Base-by-base conservation (phyloP, 257 asterid species). In the Solanum acaule region DNA sequence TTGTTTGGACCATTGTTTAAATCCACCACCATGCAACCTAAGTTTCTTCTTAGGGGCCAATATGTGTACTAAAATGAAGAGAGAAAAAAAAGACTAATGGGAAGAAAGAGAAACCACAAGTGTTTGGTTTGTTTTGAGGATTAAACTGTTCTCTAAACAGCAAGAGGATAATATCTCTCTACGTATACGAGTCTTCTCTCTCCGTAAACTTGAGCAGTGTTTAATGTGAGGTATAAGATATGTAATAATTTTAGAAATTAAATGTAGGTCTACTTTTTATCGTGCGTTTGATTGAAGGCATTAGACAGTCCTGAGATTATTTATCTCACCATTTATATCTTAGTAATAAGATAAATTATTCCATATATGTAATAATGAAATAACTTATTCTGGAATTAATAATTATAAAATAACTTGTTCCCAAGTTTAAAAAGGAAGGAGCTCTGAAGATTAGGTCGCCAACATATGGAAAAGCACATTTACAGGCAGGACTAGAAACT, bases 381-480 rank as follows among this genome's bases (percentile, higher is more conserved):
- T 20, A 7, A 56, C 12, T 49, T 49, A 14, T 49, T 14, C 1
- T 15, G 22, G 0, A 49, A 49, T 49, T 14, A 14, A 49, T 46
- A 46, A 13, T 46, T 46, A 0, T 46, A 46, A 46, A 46, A 46
- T 46, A 13, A 2, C 18, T 46, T 46, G 18, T 96, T 78, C 93
- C 96, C 71, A 91, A 92, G 94, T 86, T 59, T 87, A 95, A 94
- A 90, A 96, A 96, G 25, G 96, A 94, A 88, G 96, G 95, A 37
- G 98, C 93, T 3, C 98, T 93, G 61, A 97, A 96, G 68, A 49
- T 8, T 8, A 97, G 90, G 77, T 25, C 89, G 81, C 99, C 99
- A 4, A 92, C 76, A 87, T 94, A 97, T 52, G 99, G 98, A 90
- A 91, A 90, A 84, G 93, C 92, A 89, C 99, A 97, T 78, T 88